Percentiles rank a stretch among this genome's conserved stretches.
These are phyloP conservation scores for Pulveroboletus sp. DNA, from an alignment of 768 basidiomycete species.

Conservation along the genomic window DNA sequence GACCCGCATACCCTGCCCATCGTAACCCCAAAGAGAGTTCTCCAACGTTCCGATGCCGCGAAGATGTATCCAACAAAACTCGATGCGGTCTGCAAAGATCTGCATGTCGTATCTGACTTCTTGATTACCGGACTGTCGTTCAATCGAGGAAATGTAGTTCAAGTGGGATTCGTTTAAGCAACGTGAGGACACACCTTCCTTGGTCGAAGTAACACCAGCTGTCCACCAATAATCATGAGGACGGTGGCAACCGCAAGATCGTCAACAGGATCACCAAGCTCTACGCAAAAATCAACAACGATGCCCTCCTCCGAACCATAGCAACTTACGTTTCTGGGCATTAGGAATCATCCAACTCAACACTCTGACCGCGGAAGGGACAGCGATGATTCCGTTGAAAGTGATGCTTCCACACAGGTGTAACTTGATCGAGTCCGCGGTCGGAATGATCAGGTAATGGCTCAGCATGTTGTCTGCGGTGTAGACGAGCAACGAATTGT, in stretches of 20 bases:
- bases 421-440: conserved; percentile 75
- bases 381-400: conserved; percentile 84
- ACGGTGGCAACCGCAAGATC: conserved; percentile 94
- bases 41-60: conserved; percentile 90
- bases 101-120: conserved; percentile 98
- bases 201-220: conserved; percentile 83
- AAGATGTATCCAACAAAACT: conserved; percentile 98
- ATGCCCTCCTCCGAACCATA: neutral
- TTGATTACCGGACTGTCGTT: conserved; percentile 65
- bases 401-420: conserved; percentile 93
- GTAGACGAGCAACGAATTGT: conserved; percentile 92
- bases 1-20: conserved; percentile 81
- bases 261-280: conserved; percentile 89
- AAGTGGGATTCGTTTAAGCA: neutral
- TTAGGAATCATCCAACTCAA: conserved; percentile 97
- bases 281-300: conserved; percentile 40
- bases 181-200: conserved; percentile 56
- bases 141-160: neutral
- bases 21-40: conserved; percentile 97
- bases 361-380: conserved; percentile 79
- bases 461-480: conserved; percentile 90
- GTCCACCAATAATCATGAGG: conserved; percentile 91
- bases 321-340: conserved; percentile 80
- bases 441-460: conserved; percentile 89
- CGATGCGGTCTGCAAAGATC: conserved; percentile 92